Evolutionary conservation across 805 yeast species (phyloP).

Genomic region (Ogataea siamensis): DNA sequence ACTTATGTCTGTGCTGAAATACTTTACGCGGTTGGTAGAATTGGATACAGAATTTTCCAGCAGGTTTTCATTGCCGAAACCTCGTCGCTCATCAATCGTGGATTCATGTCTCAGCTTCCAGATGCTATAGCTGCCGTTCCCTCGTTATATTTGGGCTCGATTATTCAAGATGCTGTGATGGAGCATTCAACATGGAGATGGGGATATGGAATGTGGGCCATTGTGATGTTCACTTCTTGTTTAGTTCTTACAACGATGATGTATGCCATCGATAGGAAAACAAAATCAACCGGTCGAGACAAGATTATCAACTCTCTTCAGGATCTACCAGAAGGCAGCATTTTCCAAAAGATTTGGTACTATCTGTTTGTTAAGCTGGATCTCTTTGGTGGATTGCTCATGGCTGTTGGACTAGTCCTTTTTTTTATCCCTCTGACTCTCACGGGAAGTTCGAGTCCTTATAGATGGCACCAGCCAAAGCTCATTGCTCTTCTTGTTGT

Average conservation of each 20-base stretch:
- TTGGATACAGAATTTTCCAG: constrained; percentile 8
- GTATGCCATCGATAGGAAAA: constrained; percentile 2
- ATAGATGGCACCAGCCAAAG: constrained; percentile 5
- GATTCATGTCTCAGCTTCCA: constrained; percentile 5
- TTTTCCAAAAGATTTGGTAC: background rate
- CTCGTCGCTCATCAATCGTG: constrained; percentile 5
- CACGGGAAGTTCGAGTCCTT: constrained; percentile 4
- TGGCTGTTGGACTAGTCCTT: constrained; percentile 2
- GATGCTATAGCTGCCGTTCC: constrained; percentile 6
- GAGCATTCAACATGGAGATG: constrained; percentile 10
- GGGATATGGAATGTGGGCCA: constrained; percentile 9
- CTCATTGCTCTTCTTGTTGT: constrained; percentile 7
- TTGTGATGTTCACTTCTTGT: constrained; percentile 5
- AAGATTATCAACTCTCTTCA: background rate
- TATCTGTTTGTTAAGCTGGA: constrained; percentile 6
- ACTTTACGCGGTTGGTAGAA: constrained; percentile 5
- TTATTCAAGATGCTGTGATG: constrained; percentile 7
- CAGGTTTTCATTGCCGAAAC: constrained; percentile 6
- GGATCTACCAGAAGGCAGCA: background rate
- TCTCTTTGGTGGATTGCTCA: constrained; percentile 2
- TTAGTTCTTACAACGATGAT: constrained; percentile 2
- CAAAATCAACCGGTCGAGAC: background rate
- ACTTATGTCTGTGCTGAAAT: constrained; percentile 8
- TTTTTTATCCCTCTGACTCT: constrained; percentile 4
- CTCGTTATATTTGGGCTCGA: constrained; percentile 3